Evolutionary conservation across 805 yeast species (phyloP).

Genomic region (Wickerhamomyces sydowiorum): DNA sequence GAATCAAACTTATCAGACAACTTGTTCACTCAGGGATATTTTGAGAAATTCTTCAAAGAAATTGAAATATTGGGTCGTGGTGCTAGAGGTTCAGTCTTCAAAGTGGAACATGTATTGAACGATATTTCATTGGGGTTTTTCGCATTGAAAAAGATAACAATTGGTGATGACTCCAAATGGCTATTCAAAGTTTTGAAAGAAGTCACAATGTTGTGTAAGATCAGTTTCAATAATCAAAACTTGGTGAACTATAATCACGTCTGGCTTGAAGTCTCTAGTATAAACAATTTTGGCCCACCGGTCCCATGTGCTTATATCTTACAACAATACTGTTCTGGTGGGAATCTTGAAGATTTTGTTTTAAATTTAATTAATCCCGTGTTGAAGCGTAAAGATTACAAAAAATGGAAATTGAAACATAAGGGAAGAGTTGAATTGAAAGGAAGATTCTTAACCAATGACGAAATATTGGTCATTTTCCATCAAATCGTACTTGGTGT

Average conservation of each 20-base stretch:
- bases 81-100: constrained; percentile 76
- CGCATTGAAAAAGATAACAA: constrained; percentile 81
- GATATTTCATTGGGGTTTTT: constrained; percentile 68
- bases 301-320: constrained; percentile 74
- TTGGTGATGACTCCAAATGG: constrained; percentile 71
- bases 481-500: constrained; percentile 68
- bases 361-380: constrained; percentile 30
- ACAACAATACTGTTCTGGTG: constrained; percentile 87
- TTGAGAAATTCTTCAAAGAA: constrained; percentile 60
- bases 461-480: constrained; percentile 65
- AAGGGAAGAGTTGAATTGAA: constrained; percentile 8
- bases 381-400: constrained; percentile 29
- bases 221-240: constrained; percentile 46
- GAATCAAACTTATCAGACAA: constrained; percentile 36
- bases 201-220: constrained; percentile 58
- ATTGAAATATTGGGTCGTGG: constrained; percentile 69
- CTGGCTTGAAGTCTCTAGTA: constrained; percentile 70
- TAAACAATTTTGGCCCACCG: constrained; percentile 46
- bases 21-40: constrained; percentile 80
- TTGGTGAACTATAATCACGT: constrained; percentile 85
- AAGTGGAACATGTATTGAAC: constrained; percentile 77
- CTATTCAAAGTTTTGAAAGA: constrained; percentile 68
- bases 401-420: constrained; percentile 28
- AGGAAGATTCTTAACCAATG: constrained; percentile 37
- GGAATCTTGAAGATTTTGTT: constrained; percentile 71